Conservation (phyloP, 768 basidiomycete species). For the Leccinum subtestaceum region DNA sequence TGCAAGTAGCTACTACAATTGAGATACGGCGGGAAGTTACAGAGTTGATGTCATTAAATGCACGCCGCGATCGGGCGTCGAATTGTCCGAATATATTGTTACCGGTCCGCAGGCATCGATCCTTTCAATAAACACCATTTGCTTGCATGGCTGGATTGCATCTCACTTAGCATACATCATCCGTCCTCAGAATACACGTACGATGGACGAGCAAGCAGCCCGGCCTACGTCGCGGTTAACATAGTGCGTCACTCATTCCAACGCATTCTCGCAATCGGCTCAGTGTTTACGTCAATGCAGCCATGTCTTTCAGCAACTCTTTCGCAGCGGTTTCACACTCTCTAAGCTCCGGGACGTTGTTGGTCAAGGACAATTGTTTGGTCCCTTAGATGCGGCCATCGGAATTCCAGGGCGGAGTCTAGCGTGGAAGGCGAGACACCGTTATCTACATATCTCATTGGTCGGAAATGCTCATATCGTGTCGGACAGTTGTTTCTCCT, state of each 20-base stretch:
- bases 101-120: neutral
- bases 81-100: neutral
- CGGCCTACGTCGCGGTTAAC: constrained; percentile 25
- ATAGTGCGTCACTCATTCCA: constrained; percentile 19
- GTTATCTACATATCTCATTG: constrained; percentile 10
- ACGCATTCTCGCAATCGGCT: neutral
- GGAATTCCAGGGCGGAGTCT: constrained; percentile 74
- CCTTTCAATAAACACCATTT: neutral
- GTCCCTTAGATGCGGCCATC: constrained; percentile 36
- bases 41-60: neutral
- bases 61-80: neutral
- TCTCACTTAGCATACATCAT: neutral
- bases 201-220: constrained; percentile 27
- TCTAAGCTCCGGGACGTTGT: constrained; percentile 68
- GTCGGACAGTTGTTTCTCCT: constrained; percentile 62
- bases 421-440: constrained; percentile 70
- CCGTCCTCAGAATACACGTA: neutral
- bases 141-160: neutral
- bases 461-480: constrained; percentile 20
- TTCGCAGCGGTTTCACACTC: constrained; percentile 52
- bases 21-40: too few species aligned
- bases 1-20: too few species aligned
- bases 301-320: constrained; percentile 42
- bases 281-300: constrained; percentile 26
- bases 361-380: constrained; percentile 57